Evolutionary conservation across 2,329 filamentous ascomycete species (phyloP), one percentile per base, ranked within the genome.

Genomic region (Colletotrichum camelliae): DNA sequence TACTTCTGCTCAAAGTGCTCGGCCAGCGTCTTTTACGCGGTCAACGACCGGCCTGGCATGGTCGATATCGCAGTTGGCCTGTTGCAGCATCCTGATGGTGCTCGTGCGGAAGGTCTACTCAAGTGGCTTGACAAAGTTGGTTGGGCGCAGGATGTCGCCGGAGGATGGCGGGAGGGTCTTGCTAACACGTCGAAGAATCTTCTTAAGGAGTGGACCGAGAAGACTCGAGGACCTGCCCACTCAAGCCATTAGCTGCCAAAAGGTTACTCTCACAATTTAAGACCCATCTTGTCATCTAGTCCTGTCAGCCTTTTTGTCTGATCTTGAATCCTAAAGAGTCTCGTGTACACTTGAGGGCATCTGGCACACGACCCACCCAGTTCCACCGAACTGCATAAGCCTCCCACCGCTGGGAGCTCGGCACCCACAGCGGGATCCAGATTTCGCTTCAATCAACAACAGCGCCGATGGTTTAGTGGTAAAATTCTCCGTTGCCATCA

Each of bases 1-100:
- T 90, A 88, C 74, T 89, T 87, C 75, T 91, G 88, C 79, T 84
- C 83, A 0, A 81, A 77, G 2, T 90, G 89, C 80, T 88, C 87
- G 0, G 88, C 88, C 0, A 81, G 78, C 13, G 82, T 89, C 0
- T 89, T 90, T 70, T 90, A 88, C 72, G 83, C 85, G 0, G 79
- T 79, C 0, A 84, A 87, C 18, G 79, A 82, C 5, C 80, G 86
- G 3, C 82, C 84, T 0, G 81, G 85, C 1, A 75, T 87, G 9
- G 80, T 89, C 1, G 86, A 89, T 60, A 71, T 91, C 1, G 85
- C 87, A 0, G 77, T 88, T 4, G 88, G 88, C 0, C 72, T 90
- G 5, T 68, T 91, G 3, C 80, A 86, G n/a, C 80, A 86, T 0
- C 82, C 83, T 0, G 84, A 86, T 43, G 88, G 89, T 0, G 85